phyloP scores from a whole-genome alignment of 1,284 basidiomycete genomes.

The Tremellales sp. region DNA sequence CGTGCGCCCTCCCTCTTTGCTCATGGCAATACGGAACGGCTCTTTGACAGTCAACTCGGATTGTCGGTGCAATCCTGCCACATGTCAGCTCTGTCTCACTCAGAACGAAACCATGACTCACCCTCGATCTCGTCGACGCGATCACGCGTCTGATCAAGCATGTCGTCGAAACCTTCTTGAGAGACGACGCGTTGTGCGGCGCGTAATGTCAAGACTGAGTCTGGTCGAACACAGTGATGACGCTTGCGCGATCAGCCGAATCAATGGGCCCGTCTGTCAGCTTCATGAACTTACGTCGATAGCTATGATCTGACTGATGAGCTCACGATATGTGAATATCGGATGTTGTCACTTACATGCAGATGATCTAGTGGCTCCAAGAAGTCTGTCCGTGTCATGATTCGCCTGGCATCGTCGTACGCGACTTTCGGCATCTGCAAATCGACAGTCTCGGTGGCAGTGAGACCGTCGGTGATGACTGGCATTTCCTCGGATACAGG shows the following conservation, averaged over 20 bases:
- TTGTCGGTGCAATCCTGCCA: slow-evolving; percentile 45
- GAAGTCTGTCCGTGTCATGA: slow-evolving; percentile 80
- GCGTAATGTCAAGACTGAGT: slow-evolving; percentile 68
- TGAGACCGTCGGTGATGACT: slow-evolving; percentile 2
- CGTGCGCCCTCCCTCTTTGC: slow-evolving; percentile 22
- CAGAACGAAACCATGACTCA: slow-evolving; percentile 10
- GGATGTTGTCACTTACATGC: slow-evolving; percentile 46
- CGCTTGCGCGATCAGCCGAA: too few species aligned
- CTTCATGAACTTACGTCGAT: slow-evolving; percentile 60
- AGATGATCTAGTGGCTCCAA: slow-evolving; percentile 55
- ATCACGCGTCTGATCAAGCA: slow-evolving; percentile 64
- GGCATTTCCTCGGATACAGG: slow-evolving; percentile 3
- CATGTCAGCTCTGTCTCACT: not conserved
- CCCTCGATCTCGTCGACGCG: slow-evolving; percentile 60
- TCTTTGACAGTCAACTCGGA: slow-evolving; percentile 47
- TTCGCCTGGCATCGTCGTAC: slow-evolving; percentile 51
- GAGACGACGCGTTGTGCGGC: slow-evolving; percentile 65
- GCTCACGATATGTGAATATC: not conserved
- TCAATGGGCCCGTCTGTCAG: slow-evolving; percentile 5
- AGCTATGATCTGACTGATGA: slow-evolving; percentile 59
- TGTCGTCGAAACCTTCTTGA: slow-evolving; percentile 66
- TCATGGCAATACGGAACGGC: slow-evolving; percentile 40
- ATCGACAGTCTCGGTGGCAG: slow-evolving; percentile 23
- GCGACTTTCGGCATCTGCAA: slow-evolving; percentile 34
- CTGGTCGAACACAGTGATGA: slow-evolving; percentile 70